These are phyloP conservation scores for Russula brevipes DNA, from an alignment of 768 basidiomycete genomes.

Conservation along the genomic window DNA sequence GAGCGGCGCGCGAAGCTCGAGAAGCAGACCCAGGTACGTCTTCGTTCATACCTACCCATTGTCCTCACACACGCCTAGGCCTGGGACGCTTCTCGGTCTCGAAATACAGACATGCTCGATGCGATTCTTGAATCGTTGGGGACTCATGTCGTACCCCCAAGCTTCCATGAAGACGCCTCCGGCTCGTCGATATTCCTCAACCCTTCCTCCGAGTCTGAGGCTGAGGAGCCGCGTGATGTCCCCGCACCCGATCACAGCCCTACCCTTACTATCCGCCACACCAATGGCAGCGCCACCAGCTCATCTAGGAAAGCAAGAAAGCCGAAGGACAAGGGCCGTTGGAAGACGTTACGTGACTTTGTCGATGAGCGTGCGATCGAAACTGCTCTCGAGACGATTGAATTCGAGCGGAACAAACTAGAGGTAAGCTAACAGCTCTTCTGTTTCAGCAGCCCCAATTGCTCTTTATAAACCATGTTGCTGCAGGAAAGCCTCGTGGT, in stretches of 20 bases:
- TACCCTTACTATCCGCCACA: conserved; percentile 37
- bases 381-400: conserved; percentile 66
- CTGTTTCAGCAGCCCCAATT: conserved; percentile 32
- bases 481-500: conserved; percentile 53
- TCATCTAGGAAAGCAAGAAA: conserved; percentile 21
- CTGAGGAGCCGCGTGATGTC: conserved; percentile 26
- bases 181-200: conserved; percentile 79
- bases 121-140: conserved; percentile 66
- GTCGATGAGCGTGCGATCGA: conserved; percentile 81
- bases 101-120: conserved; percentile 61
- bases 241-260: conserved; percentile 36
- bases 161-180: conserved; percentile 61
- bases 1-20: conserved; percentile 58
- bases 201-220: conserved; percentile 48
- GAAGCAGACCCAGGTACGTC: conserved; percentile 54
- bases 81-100: conserved; percentile 63
- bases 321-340: conserved; percentile 46
- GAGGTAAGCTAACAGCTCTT: conserved; percentile 46
- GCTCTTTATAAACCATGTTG: not conserved
- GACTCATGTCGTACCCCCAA: conserved; percentile 67
- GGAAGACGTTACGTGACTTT: conserved; percentile 84
- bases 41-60: not conserved
- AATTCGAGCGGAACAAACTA: conserved; percentile 58
- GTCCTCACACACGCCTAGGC: conserved; percentile 39
- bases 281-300: conserved; percentile 20